These are phyloP conservation scores for Diplodia seriata DNA, from an alignment of 2,329 filamentous ascomycete species.

Conservation along the genomic window DNA sequence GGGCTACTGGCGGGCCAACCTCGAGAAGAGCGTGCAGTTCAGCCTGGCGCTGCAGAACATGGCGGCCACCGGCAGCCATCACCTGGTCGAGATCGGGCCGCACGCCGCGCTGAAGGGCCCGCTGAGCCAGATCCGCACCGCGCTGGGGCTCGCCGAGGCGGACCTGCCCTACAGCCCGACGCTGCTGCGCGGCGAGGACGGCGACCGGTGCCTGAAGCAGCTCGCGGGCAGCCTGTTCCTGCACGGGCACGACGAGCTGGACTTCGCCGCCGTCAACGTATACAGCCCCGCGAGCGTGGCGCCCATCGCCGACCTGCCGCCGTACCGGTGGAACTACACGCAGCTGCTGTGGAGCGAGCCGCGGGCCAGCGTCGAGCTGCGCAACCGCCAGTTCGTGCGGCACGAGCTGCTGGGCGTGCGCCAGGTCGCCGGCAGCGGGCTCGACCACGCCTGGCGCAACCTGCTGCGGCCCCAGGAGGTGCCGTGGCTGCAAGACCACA, in stretches of 20 bases:
- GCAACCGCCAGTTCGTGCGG: background rate
- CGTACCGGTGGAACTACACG: slow-evolving; percentile 41
- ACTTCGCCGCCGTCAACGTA: slow-evolving; percentile 38
- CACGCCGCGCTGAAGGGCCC: slow-evolving; percentile 41
- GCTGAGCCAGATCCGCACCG: background rate
- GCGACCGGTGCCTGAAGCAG: slow-evolving; percentile 23
- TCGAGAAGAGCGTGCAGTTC: background rate
- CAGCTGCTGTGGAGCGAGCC: slow-evolving; percentile 36
- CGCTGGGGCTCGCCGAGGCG: background rate
- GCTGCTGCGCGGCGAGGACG: slow-evolving; percentile 14
- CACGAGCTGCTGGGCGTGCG: slow-evolving; percentile 38
- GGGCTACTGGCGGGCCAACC: background rate
- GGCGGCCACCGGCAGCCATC: too few species aligned
- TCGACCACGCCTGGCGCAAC: slow-evolving; percentile 16
- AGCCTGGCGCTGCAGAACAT: background rate
- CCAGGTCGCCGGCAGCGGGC: slow-evolving; percentile 38
- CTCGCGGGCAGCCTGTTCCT: slow-evolving; percentile 37
- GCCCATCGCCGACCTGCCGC: slow-evolving; percentile 37
- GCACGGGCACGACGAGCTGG: slow-evolving; percentile 32
- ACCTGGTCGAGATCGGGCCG: slow-evolving; percentile 41
- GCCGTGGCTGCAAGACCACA: slow-evolving; percentile 39
- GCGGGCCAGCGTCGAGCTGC: slow-evolving; percentile 23
- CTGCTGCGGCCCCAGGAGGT: slow-evolving; percentile 35
- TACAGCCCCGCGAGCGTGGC: background rate
- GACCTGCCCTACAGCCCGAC: background rate